Evolutionary conservation across 345 rosid genomes (phyloP).

Genomic region (Ricinus communis): DNA sequence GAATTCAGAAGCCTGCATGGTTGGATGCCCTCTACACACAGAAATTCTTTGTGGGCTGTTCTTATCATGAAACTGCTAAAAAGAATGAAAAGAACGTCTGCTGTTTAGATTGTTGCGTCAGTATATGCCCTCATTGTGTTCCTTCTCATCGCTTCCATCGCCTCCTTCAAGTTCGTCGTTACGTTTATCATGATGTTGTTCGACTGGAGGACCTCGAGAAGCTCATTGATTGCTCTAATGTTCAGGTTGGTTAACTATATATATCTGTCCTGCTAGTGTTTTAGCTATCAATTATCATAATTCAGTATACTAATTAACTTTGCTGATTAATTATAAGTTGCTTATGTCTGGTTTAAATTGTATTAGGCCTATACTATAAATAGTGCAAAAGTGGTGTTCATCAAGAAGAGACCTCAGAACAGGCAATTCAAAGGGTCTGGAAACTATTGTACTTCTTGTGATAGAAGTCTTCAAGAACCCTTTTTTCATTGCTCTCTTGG

Average conservation of each 20-base stretch:
- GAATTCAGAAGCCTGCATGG: constrained; percentile 89
- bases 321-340: constrained; percentile 5
- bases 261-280: not conserved
- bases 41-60: constrained; percentile 78
- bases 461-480: constrained; percentile 93
- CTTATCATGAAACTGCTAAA: constrained; percentile 71
- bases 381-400: constrained; percentile 91
- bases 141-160: constrained; percentile 82
- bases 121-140: constrained; percentile 93
- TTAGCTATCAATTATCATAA: not conserved
- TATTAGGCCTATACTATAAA: constrained; percentile 82
- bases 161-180: constrained; percentile 93
- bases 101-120: constrained; percentile 86
- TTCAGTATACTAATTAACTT: not conserved
- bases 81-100: constrained; percentile 92
- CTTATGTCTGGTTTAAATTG: not conserved
- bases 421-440: constrained; percentile 93
- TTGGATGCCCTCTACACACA: constrained; percentile 77
- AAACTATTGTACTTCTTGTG: constrained; percentile 90
- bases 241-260: constrained; percentile 42
- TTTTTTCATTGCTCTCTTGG: constrained; percentile 87
- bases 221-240: constrained; percentile 90
- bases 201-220: constrained; percentile 86
- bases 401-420: constrained; percentile 94
- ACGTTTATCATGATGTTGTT: constrained; percentile 95